Evolutionary conservation across 2,329 filamentous ascomycete genomes (phyloP).

Genomic region (Aspergillus sp.): DNA sequence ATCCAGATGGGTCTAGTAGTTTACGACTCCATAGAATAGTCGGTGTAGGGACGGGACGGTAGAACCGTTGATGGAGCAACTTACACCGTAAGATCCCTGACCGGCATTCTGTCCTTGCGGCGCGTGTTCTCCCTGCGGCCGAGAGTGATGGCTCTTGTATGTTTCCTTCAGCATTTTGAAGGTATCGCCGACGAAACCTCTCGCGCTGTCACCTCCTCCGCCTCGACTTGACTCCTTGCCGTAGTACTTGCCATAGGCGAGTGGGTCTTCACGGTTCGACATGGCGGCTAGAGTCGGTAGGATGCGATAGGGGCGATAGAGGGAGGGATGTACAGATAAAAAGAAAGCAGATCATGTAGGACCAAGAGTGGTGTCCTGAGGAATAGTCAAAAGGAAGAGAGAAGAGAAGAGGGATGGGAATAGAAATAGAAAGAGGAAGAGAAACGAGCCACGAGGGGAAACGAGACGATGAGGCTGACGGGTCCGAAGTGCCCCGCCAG

Average conservation of each 20-base stretch:
- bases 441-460: too few relatives aligned
- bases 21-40: neutral
- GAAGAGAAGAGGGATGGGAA: neutral
- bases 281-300: slow-evolving; percentile 20
- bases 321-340: neutral
- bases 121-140: slow-evolving; percentile 6
- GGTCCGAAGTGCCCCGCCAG: neutral
- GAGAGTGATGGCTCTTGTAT: slow-evolving; percentile 32
- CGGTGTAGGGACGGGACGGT: neutral
- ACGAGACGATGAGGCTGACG: neutral
- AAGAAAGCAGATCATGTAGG: neutral
- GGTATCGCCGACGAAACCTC: slow-evolving; percentile 55
- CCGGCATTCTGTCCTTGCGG: slow-evolving; percentile 19
- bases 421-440: neutral
- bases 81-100: slow-evolving; percentile 24
- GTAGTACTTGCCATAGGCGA: slow-evolving; percentile 57
- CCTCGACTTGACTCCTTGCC: slow-evolving; percentile 31
- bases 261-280: slow-evolving; percentile 48
- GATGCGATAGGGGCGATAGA: neutral
- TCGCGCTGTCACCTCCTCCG: slow-evolving; percentile 40
- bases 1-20: neutral
- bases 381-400: neutral
- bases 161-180: slow-evolving; percentile 48
- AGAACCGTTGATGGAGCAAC: slow-evolving; percentile 9
- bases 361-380: neutral